Percentiles rank a stretch among this genome's conserved stretches.
Conservation (phyloP, 306 rosid genomes). For the Pyrus pyrifolia region DNA sequence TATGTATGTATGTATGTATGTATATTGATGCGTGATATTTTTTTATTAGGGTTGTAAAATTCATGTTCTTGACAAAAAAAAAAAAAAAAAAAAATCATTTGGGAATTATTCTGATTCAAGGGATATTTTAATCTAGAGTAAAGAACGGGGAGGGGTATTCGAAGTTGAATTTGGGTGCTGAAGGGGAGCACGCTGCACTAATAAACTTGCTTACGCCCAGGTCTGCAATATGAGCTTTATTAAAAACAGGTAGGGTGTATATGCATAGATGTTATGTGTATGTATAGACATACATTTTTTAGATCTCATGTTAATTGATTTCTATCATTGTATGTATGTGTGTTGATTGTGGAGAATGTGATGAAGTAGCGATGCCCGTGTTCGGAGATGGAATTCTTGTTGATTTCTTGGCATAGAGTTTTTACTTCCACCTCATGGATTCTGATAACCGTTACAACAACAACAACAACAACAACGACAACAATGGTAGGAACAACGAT, state of each 20-base stretch:
- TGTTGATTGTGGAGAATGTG: constrained; percentile 11
- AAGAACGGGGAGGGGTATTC: neutral
- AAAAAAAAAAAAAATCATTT: neutral
- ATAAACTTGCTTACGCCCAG: neutral
- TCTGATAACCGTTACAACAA: neutral
- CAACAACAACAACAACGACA: no score
- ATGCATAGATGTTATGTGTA: neutral
- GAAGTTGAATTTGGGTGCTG: neutral
- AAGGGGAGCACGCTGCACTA: neutral
- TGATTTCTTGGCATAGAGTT: constrained; percentile 19
- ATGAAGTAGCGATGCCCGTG: constrained; percentile 19
- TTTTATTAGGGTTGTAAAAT: neutral
- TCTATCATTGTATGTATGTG: neutral
- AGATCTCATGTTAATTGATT: no score
- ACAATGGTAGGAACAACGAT: no score
- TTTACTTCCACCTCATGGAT: constrained; percentile 21
- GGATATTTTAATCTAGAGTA: neutral
- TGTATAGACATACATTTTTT: neutral
- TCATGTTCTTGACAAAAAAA: neutral
- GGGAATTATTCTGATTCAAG: neutral
- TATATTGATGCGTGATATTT: neutral
- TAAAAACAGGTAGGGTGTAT: neutral
- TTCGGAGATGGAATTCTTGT: constrained; percentile 30
- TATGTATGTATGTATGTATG: neutral
- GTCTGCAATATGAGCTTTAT: neutral